Evolutionary conservation across 2,329 filamentous ascomycete genomes (phyloP).

Genomic region (Pyricularia pennisetigena): DNA sequence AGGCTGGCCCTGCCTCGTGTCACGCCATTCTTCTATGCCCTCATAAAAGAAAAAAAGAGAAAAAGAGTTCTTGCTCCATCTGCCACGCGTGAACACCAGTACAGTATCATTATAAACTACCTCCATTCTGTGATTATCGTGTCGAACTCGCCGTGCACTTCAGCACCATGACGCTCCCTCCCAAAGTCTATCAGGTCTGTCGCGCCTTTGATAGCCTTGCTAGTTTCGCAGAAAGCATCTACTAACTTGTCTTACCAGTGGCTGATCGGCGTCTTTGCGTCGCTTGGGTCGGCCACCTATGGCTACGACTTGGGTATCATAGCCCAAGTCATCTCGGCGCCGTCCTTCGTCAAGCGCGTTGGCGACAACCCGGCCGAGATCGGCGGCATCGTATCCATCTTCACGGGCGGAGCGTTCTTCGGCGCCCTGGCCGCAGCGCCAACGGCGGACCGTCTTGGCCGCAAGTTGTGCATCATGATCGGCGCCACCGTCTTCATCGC

Average conservation of each 20-base stretch:
- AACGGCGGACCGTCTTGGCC: conserved; percentile 53
- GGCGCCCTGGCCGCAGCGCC: conserved; percentile 57
- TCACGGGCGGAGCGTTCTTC: conserved; percentile 68
- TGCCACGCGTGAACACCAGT: background rate
- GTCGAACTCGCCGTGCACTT: background rate
- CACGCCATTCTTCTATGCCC: background rate
- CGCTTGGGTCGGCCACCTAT: conserved; percentile 42
- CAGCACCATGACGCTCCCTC: background rate
- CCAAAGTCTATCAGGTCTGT: background rate
- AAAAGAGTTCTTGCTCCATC: background rate
- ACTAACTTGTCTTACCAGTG: conserved; percentile 22
- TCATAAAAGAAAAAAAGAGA: no score
- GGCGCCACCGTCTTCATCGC: conserved; percentile 64
- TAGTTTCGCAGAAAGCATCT: background rate
- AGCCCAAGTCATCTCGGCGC: conserved; percentile 39
- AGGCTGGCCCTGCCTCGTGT: background rate
- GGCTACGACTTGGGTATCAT: conserved; percentile 47
- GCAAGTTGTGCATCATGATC: conserved; percentile 61
- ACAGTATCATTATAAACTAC: background rate
- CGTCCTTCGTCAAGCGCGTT: conserved; percentile 30
- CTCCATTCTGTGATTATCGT: background rate
- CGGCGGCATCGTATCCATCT: conserved; percentile 66
- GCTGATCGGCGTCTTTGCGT: conserved; percentile 43
- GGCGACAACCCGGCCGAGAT: conserved; percentile 17
- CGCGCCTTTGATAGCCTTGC: background rate